Percentiles rank a stretch among this genome's conserved stretches.
Evolutionary conservation across 805 yeast species (phyloP).

Genomic region (Yamadazyma nakazawae): DNA sequence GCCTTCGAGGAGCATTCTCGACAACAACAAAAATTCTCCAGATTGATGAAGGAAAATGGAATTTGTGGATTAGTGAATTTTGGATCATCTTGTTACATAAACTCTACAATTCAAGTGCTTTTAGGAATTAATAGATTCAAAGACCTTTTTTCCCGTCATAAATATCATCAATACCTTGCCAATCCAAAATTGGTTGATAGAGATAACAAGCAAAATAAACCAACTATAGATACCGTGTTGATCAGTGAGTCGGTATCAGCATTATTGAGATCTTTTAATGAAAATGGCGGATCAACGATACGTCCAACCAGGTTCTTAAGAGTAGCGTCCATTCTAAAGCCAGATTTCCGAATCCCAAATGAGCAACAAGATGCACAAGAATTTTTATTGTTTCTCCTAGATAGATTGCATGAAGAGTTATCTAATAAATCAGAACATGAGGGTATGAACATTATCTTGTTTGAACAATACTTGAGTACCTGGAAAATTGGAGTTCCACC

Average conservation of each 20-base stretch:
- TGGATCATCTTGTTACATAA: constrained; percentile 76
- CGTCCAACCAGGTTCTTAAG: constrained; percentile 65
- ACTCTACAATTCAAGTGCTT: constrained; percentile 68
- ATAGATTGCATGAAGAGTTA: constrained; percentile 66
- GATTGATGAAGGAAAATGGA: constrained; percentile 37
- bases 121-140: constrained; percentile 54
- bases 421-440: constrained; percentile 20
- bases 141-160: constrained; percentile 43
- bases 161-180: constrained; percentile 43
- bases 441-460: constrained; percentile 20
- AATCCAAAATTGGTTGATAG: constrained; percentile 27
- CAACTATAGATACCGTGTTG: constrained; percentile 20
- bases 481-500: constrained; percentile 32
- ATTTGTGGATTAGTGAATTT: constrained; percentile 63
- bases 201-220: constrained; percentile 16
- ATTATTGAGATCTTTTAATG: constrained; percentile 54
- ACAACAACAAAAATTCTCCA: constrained; percentile 1
- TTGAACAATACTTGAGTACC: constrained; percentile 24
- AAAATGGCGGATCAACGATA: constrained; percentile 58
- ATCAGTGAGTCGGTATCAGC: constrained; percentile 52
- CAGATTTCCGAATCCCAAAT: constrained; percentile 64
- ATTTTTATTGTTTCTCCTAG: constrained; percentile 62
- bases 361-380: constrained; percentile 86
- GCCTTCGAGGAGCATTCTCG: constrained; percentile 8
- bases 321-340: constrained; percentile 49